phyloP scores from a whole-genome alignment of 139 green algal species.

The Chlamydomonas eustigma region DNA sequence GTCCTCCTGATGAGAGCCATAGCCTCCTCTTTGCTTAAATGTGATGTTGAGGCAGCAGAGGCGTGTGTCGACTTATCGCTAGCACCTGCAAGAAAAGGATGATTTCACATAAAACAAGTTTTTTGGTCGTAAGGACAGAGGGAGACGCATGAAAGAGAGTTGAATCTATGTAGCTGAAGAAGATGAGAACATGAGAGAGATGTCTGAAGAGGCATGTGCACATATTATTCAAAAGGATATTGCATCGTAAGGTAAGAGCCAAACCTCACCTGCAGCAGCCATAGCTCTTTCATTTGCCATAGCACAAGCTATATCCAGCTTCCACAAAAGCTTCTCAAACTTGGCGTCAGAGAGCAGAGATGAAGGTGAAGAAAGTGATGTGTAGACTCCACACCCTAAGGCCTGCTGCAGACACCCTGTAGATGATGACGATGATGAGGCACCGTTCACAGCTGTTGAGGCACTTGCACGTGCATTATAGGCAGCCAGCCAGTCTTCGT shows the following conservation, averaged over 20 bases:
- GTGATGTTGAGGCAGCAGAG: slow-evolving; percentile 58
- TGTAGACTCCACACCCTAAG: not conserved
- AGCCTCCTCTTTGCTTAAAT: slow-evolving; percentile 64
- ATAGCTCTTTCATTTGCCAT: slow-evolving; percentile 43
- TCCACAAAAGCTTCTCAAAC: slow-evolving; percentile 75
- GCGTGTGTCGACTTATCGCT: slow-evolving; percentile 14
- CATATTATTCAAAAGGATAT: too few species aligned
- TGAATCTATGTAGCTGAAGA: not conserved
- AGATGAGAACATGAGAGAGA: too few species aligned
- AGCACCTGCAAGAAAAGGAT: not conserved
- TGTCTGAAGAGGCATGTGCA: too few species aligned
- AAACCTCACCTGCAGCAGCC: slow-evolving; percentile 8
- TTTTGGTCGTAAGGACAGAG: too few species aligned
- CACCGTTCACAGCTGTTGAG: not conserved
- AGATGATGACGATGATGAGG: too few species aligned
- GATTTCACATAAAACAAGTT: not conserved
- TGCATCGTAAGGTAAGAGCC: too few species aligned
- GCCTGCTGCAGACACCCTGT: too few species aligned
- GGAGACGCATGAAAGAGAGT: not conserved
- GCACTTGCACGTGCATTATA: slow-evolving; percentile 62
- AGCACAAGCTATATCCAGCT: slow-evolving; percentile 78
- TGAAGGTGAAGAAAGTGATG: not conserved
- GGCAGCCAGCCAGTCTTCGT: slow-evolving; percentile 82
- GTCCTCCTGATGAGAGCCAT: slow-evolving; percentile 47
- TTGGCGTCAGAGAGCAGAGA: slow-evolving; percentile 8